phyloP scores from a whole-genome alignment of 176 grass and related monocot genomes.

The Alloteropsis semialata region DNA sequence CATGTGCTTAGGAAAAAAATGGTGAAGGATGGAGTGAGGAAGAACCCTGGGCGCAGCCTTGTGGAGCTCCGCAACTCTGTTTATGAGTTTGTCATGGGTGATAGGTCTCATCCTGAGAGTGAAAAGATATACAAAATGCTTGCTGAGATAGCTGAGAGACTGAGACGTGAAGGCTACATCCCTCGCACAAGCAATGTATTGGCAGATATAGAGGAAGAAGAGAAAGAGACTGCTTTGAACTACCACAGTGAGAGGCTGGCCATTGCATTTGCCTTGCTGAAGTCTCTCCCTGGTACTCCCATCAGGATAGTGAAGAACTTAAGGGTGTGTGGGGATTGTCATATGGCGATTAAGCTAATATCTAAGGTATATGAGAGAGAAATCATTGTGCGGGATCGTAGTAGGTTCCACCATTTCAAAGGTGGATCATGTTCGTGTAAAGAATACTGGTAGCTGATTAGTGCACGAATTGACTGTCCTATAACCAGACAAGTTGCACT shows the following conservation, averaged over 20 bases:
- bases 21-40: constrained; percentile 59
- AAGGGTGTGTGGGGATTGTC: constrained; percentile 80
- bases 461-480: background rate
- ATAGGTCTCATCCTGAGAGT: constrained; percentile 65
- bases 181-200: constrained; percentile 62
- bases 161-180: constrained; percentile 60
- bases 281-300: constrained; percentile 49
- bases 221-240: constrained; percentile 71
- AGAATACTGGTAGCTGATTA: constrained; percentile 72
- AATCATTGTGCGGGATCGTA: constrained; percentile 70
- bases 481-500: background rate
- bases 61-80: constrained; percentile 63
- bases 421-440: constrained; percentile 72
- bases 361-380: constrained; percentile 63
- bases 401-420: constrained; percentile 82
- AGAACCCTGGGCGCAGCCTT: constrained; percentile 71
- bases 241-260: constrained; percentile 87
- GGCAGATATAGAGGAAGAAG: constrained; percentile 90
- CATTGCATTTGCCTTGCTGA: constrained; percentile 83
- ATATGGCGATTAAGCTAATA: constrained; percentile 68
- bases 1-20: constrained; percentile 67
- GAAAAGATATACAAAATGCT: constrained; percentile 68
- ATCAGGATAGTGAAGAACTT: constrained; percentile 91
- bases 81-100: constrained; percentile 81
- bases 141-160: constrained; percentile 56